Percentiles rank a stretch among this genome's conserved stretches.
Conservation (phyloP, 306 rosid genomes). For the Malus orientalis region DNA sequence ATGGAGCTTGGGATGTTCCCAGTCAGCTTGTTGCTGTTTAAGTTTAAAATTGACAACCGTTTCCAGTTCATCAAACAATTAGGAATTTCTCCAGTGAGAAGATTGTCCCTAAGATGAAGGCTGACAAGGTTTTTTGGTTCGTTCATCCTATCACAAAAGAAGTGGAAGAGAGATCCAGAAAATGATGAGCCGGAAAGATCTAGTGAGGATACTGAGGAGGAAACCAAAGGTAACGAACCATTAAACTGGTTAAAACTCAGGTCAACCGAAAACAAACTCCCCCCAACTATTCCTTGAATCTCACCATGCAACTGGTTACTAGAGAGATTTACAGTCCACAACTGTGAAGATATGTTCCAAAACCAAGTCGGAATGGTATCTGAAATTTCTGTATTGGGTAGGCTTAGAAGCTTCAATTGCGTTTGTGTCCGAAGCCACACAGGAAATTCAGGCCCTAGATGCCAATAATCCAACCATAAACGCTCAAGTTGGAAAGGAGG, state of each 20-base stretch:
- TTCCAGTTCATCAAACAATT: conserved; percentile 18
- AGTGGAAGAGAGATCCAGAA: conserved; percentile 1
- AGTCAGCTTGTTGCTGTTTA: conserved; percentile 20
- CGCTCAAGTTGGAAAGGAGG: conserved; percentile 22
- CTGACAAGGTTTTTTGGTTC: background rate
- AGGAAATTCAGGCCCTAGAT: conserved; percentile 29
- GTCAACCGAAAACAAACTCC: background rate
- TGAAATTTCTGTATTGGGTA: conserved; percentile 22
- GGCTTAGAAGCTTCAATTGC: background rate
- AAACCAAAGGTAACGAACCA: background rate
- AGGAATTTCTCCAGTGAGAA: conserved; percentile 14
- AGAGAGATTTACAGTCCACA: background rate
- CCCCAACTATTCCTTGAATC: background rate
- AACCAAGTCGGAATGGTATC: conserved; percentile 31
- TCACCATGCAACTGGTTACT: conserved; percentile 26
- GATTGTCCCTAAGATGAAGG: conserved; percentile 1
- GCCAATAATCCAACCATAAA: conserved; percentile 10
- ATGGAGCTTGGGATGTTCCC: conserved; percentile 41
- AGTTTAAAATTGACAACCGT: background rate
- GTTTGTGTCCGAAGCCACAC: conserved; percentile 23
- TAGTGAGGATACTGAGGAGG: background rate
- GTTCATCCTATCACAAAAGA: background rate
- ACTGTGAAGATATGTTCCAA: conserved; percentile 7
- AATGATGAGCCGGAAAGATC: conserved; percentile 2
- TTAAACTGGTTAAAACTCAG: background rate